phyloP scores from a whole-genome alignment of 2,329 filamentous ascomycete genomes.

The Aspergillus thermomutatus region DNA sequence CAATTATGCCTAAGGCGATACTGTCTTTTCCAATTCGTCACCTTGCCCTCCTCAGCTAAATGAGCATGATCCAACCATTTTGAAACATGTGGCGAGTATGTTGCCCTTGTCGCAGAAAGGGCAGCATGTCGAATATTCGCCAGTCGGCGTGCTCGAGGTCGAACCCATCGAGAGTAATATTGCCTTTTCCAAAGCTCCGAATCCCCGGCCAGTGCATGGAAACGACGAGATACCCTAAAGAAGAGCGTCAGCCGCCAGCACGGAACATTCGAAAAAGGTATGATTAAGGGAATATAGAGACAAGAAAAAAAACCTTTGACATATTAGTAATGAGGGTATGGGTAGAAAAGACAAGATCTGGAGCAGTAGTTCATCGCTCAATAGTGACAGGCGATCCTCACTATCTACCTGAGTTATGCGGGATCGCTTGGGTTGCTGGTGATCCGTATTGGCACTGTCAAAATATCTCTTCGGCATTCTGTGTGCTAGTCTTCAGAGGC shows the following conservation, averaged over 20 bases:
- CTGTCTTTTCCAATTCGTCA: slow-evolving; percentile 79
- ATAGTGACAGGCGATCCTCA: slow-evolving; percentile 62
- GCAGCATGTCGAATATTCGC: slow-evolving; percentile 58
- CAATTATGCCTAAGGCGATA: slow-evolving; percentile 91
- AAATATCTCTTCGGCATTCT: slow-evolving; percentile 35
- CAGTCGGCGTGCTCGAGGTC: slow-evolving; percentile 72
- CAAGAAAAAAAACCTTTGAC: slow-evolving; percentile 50
- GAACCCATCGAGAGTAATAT: slow-evolving; percentile 84
- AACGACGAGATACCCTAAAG: slow-evolving; percentile 60
- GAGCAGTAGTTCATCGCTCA: slow-evolving; percentile 86
- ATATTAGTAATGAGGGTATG: slow-evolving; percentile 63
- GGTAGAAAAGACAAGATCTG: slow-evolving; percentile 78
- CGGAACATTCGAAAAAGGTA: neutral
- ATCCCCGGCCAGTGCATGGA: slow-evolving; percentile 70
- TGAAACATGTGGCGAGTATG: slow-evolving; percentile 55
- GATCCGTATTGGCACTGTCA: slow-evolving; percentile 11
- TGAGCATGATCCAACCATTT: slow-evolving; percentile 62
- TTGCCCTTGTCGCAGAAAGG: slow-evolving; percentile 36
- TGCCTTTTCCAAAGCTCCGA: slow-evolving; percentile 86
- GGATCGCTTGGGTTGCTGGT: slow-evolving; percentile 44
- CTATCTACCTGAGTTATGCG: slow-evolving; percentile 24
- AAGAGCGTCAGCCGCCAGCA: slow-evolving; percentile 1
- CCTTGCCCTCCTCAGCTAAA: slow-evolving; percentile 48
- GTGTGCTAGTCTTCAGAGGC: neutral
- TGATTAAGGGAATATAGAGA: neutral